Evolutionary conservation across 1,139 yeast species (phyloP).

Genomic region (Yamadazyma conglobata): DNA sequence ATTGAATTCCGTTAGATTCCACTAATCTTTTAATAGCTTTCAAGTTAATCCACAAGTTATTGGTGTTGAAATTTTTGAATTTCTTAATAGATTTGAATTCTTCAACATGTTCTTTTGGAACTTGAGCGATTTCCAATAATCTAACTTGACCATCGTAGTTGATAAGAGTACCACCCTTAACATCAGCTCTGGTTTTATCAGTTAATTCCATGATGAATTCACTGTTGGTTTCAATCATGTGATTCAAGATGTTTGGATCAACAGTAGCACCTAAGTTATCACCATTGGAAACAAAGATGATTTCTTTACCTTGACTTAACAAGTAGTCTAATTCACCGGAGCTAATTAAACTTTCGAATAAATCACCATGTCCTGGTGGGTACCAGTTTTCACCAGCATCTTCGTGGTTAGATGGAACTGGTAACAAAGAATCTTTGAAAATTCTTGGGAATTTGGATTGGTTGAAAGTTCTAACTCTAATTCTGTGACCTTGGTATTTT

Average conservation of each 20-base stretch:
- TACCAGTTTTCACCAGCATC: constrained; percentile 89
- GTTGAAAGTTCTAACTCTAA: constrained; percentile 92
- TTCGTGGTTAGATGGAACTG: constrained; percentile 77
- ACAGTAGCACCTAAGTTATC: constrained; percentile 98
- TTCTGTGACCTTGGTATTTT: constrained; percentile 95
- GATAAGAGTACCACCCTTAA: constrained; percentile 97
- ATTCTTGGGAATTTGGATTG: constrained; percentile 97
- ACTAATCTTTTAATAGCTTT: constrained; percentile 91
- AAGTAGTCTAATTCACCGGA: constrained; percentile 91
- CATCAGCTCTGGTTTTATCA: constrained; percentile 98
- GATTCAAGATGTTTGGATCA: constrained; percentile 83
- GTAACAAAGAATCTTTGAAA: constrained; percentile 87
- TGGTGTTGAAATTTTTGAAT: constrained; percentile 96
- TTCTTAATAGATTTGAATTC: constrained; percentile 97
- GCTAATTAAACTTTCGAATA: constrained; percentile 84
- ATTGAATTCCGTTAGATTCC: constrained; percentile 75
- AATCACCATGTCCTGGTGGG: constrained; percentile 99
- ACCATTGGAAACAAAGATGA: constrained; percentile 93
- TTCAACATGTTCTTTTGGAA: constrained; percentile 97
- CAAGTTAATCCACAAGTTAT: constrained; percentile 95
- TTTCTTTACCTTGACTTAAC: constrained; percentile 90
- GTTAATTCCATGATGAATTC: constrained; percentile 98
- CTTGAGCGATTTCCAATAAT: constrained; percentile 96
- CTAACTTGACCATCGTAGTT: constrained; percentile 94
- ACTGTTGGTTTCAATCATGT: constrained; percentile 86